Evolutionary conservation across 306 rosid species (phyloP), one percentile per base, ranked within the genome.

Genomic region (Senna tora): DNA sequence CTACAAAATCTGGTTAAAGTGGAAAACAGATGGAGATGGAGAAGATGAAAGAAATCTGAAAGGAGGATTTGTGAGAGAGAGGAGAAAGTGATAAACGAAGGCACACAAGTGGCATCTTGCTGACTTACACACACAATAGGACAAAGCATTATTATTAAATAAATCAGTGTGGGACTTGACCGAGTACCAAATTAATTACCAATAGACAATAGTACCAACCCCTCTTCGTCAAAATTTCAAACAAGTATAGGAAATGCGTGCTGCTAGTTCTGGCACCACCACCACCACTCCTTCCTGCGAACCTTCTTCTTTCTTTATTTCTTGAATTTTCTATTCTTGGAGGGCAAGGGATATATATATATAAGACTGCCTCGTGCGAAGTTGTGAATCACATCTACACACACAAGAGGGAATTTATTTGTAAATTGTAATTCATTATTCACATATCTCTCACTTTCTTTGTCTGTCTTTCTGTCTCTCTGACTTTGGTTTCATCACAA

Each of bases 221-320:
- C 39, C 21, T 16, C 50, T 2, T 4, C 9, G 33, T 5, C 43
- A 53, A 67, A 69, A 6, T 53, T 20, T 7, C 62, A 21, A 52
- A 25, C 39, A 0, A 36, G 62, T 36, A 36, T 25, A 25, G 30
- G 39, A 2, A 2, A 36, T 36, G 39, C 39, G 39, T 36, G 39
- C 39, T 6, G 6, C 38, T 33, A 3, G 4, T 7, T 4, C 39
- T 1, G 39, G 7, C 39, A 36, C 39, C 6, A n/a, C 38, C 39
- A 36, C 39, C 6, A n/a, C 38, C 41, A 11, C 2, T 61, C 49
- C 10, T 67, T 81, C 79, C 0, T 36, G 36, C 14, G 79, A 76
- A 73, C 5, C 72, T 76, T 65, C 77, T 36, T 21, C 13, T 7
- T 0, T 3, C 12, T 12, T 0, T 3, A 50, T 4, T 51, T 36